Base-by-base conservation (phyloP, 805 yeast species). In the Candida oleophila region DNA sequence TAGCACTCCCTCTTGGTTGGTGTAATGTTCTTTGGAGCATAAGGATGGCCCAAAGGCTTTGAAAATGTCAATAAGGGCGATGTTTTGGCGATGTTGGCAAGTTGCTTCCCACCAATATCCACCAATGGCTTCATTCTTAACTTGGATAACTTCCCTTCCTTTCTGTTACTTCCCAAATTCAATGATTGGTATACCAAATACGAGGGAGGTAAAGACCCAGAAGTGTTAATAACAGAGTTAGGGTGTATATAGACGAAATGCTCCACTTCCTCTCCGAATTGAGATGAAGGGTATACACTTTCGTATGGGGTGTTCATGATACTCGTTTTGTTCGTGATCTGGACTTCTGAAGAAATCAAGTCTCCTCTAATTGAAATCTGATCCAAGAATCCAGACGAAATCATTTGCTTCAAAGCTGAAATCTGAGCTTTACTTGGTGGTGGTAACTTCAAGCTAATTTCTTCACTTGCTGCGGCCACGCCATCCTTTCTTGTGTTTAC, bases 381-480 rank as follows among this genome's bases (percentile, higher is more conserved):
- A 63, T 94, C 99, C 35, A 94, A 76, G 57, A 87, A 94, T 0
- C 98, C 99, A 0, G 97, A 85, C 4, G 96, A 80, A 3, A 92
- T 74, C 82, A 94, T 91, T 66, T 94, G 99, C 59, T 89, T 91
- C 51, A 94, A 65, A 0, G 94, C 86, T 44, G 81, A 77, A 3
- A 89, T 61, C 66, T 94, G 99, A 4, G 66, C 60, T 33, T 80
- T 78, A 7, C 76, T 67, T 0, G 97, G 97, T 4, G 86, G 79
- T 0, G 73, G 78, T n/a, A 87, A 66, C 58, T 74, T 81, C 54
- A 81, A 53, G 9, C 12, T 12, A 9, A 18, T 30, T 12, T 77
- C 80, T 9, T 64, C 62, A 12, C 64, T 61, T 3, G 57, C 66
- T 4, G 73, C 71, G 1, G 87, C 89, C 50, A 84, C 74, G 21